Conservation (phyloP, 345 rosid genomes). For the Jatropha curcas region DNA sequence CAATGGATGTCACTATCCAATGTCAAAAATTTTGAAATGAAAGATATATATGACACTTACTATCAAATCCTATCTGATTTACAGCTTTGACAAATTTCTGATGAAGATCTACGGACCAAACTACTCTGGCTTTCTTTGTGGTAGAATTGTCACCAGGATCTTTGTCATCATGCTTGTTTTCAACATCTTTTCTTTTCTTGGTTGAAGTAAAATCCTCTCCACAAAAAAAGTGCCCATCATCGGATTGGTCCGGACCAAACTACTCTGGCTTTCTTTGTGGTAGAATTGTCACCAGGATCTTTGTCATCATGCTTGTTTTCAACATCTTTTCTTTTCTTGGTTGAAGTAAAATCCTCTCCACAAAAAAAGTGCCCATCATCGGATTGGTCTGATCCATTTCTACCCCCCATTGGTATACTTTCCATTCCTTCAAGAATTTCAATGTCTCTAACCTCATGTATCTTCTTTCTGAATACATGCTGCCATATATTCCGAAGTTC, state of each 20-base stretch:
- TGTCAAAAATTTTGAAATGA: conserved; percentile 12
- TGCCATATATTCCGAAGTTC: conserved; percentile 99
- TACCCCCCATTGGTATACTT: conserved; percentile 44
- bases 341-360: conserved; percentile 60
- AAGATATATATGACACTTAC: conserved; percentile 52
- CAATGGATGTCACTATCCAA: background rate
- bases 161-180: conserved; percentile 58
- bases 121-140: conserved; percentile 85
- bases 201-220: conserved; percentile 60
- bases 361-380: conserved; percentile 48
- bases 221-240: conserved; percentile 44
- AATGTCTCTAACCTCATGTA: conserved; percentile 74
- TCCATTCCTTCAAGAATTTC: conserved; percentile 60
- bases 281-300: conserved; percentile 49
- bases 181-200: conserved; percentile 70
- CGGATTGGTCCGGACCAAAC: conserved; percentile 71
- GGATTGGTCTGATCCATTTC: conserved; percentile 51
- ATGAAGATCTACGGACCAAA: conserved; percentile 90
- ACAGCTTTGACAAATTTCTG: conserved; percentile 97
- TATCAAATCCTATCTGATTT: conserved; percentile 86
- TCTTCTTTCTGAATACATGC: conserved; percentile 82
- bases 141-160: conserved; percentile 53
- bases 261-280: conserved; percentile 84
- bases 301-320: conserved; percentile 64
- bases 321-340: conserved; percentile 61